phyloP scores from a whole-genome alignment of 768 basidiomycete species.

The Amanita exitialis region DNA sequence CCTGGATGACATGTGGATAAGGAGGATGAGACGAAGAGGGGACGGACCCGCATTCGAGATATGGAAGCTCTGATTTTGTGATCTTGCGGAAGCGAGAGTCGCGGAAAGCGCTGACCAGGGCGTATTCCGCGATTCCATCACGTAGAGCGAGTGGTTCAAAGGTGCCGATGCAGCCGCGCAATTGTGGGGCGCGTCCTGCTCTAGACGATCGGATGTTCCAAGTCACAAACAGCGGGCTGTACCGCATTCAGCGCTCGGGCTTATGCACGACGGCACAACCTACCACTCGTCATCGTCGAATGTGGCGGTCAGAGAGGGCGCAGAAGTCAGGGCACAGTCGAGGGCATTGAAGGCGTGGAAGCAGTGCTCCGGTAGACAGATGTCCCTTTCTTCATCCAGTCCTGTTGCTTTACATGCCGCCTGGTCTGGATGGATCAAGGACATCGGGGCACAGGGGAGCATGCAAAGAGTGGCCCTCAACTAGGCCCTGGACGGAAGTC shows the following conservation, averaged over 20 bases:
- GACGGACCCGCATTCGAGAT: constrained; percentile 75
- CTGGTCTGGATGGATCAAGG: constrained; percentile 44
- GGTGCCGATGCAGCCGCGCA: constrained; percentile 93
- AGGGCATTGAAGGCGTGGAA: constrained; percentile 76
- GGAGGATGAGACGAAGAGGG: constrained; percentile 1
- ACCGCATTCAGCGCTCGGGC: background rate
- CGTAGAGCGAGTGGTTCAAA: constrained; percentile 70
- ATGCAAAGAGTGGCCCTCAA: constrained; percentile 3
- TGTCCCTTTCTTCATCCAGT: constrained; percentile 26
- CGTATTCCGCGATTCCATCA: constrained; percentile 81
- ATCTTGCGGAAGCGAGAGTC: constrained; percentile 84
- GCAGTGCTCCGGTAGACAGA: constrained; percentile 67
- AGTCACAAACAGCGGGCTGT: constrained; percentile 90
- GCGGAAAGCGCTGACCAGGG: constrained; percentile 82
- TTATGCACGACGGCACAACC: constrained; percentile 15
- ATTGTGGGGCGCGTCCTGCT: constrained; percentile 45
- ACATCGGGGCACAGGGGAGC: constrained; percentile 29
- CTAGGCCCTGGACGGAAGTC: background rate
- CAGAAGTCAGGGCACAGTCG: constrained; percentile 60
- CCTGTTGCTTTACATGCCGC: constrained; percentile 23
- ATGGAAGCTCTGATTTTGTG: constrained; percentile 61
- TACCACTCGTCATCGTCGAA: constrained; percentile 78
- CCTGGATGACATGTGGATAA: constrained; percentile 26
- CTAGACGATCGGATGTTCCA: constrained; percentile 75
- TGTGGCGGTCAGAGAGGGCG: constrained; percentile 44